Percentiles rank a stretch among this genome's conserved stretches.
Conservation (phyloP, 495 filamentous ascomycete genomes). For the Arthonia radiata region DNA sequence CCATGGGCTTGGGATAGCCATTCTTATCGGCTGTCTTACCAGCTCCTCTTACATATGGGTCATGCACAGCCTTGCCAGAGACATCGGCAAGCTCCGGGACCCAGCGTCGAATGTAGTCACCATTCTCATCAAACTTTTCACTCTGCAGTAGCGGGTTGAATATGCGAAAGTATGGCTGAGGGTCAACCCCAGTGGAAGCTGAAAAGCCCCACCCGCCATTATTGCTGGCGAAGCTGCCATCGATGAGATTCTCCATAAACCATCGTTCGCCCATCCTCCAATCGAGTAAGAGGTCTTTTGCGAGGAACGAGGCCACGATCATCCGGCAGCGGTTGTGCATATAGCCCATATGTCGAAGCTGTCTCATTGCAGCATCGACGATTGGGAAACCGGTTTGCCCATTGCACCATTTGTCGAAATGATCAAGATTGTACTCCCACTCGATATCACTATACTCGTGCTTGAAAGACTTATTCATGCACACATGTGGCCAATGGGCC, state of each 20-base stretch:
- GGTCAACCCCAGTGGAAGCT: constrained; percentile 60
- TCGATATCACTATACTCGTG: constrained; percentile 58
- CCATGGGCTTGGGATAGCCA: constrained; percentile 51
- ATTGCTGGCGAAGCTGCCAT: constrained; percentile 82
- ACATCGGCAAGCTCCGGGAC: constrained; percentile 40
- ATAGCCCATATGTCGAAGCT: constrained; percentile 42
- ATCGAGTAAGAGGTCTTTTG: constrained; percentile 70
- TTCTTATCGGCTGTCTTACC: constrained; percentile 29
- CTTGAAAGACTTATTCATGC: constrained; percentile 91
- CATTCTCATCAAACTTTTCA: constrained; percentile 52
- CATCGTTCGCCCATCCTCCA: constrained; percentile 76
- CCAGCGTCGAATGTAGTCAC: constrained; percentile 50
- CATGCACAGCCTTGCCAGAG: constrained; percentile 43
- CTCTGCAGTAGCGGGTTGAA: constrained; percentile 76
- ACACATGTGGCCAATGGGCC: constrained; percentile 68
- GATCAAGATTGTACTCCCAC: constrained; percentile 47
- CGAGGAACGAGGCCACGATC: constrained; percentile 67
- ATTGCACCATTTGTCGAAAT: constrained; percentile 50
- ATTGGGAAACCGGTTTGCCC: constrained; percentile 69
- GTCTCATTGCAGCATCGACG: constrained; percentile 83
- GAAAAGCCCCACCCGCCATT: constrained; percentile 84
- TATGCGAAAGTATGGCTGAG: constrained; percentile 78
- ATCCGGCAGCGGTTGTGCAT: constrained; percentile 86
- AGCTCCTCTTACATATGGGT: constrained; percentile 46
- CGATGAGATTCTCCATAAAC: constrained; percentile 74